phyloP scores from a whole-genome alignment of 2,329 filamentous ascomycete species.

The Penicillium sp. region DNA sequence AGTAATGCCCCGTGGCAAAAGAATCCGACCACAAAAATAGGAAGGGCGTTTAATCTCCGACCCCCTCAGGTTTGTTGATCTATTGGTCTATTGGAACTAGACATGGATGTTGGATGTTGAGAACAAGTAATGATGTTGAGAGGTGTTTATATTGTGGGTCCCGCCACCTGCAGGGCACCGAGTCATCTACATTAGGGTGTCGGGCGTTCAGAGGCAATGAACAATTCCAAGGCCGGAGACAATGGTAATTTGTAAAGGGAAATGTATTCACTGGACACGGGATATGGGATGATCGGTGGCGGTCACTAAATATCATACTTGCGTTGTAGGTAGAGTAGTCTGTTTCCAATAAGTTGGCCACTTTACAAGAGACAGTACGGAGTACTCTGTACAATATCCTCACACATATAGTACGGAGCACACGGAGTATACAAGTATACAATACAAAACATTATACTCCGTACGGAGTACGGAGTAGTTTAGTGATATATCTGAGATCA shows the following conservation, averaged over 20 bases:
- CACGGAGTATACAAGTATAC: background rate
- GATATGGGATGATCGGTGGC: slow-evolving; percentile 4
- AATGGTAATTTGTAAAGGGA: background rate
- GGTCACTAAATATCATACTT: background rate
- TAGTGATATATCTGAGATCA: slow-evolving; percentile 5
- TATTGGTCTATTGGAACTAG: background rate
- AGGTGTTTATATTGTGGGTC: slow-evolving; percentile 25
- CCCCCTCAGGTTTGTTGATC: background rate
- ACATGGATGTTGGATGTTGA: background rate
- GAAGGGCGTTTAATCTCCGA: slow-evolving; percentile 5
- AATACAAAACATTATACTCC: background rate
- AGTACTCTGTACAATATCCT: background rate
- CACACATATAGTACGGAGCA: background rate
- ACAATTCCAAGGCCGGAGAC: background rate
- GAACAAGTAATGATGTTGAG: slow-evolving; percentile 19
- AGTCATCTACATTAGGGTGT: background rate
- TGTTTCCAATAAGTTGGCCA: slow-evolving; percentile 5
- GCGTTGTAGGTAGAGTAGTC: background rate
- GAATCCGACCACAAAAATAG: background rate
- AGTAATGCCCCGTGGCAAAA: slow-evolving; percentile 3
- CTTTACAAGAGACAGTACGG: background rate
- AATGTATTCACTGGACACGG: background rate
- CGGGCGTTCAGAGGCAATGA: slow-evolving; percentile 2
- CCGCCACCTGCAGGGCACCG: slow-evolving; percentile 21
- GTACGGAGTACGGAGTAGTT: too few species aligned